Base-by-base conservation (phyloP, 257 asterid species). In the Petunia axillaris region DNA sequence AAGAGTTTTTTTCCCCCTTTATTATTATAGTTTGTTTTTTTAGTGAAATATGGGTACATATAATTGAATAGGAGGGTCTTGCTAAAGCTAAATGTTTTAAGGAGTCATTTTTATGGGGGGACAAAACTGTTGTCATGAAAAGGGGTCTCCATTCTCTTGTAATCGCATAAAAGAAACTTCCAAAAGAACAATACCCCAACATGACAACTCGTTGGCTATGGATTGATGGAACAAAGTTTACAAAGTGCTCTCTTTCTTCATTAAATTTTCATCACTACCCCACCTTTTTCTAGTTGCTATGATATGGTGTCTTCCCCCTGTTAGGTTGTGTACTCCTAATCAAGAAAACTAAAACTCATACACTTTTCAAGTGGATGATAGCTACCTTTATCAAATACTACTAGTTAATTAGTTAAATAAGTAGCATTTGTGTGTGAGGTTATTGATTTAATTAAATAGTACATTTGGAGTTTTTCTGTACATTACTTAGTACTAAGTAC, bases 181-280 rank as follows among this genome's bases (percentile, higher is more conserved):
- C 40, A 63, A 37, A 64, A 10, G 70, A 37, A 63, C 43, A 64
- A 64, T 13, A 64, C 4, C 71, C 48, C 48, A 64, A 64, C 71
- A 64, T 64, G 77, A 70, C 77, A 70, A 70, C 77, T 70, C 59
- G 35, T 70, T 48, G 77, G 7, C 46, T 25, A 8, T 70, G 16
- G 59, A 2, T 16, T 2, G 10, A 8, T 70, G 16, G 59, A 2
- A 46, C 2, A 10, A 70, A 25, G 54, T 70, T 57, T 70, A 70
- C 16, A 68, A 16, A 16, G 39, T 16, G 5, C 9, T 16, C 3
- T 36, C 1, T 68, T 44, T 13, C 6, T 68, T 48, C 48, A 0
- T 70, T 0, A 7, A 44, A 70, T 71, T 71, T 48, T 1, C 3
- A 46, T 59, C 77, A 71, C 3, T 35, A 46, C 6, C 41, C 77